Evolutionary conservation across 2,329 filamentous ascomycete species (phyloP).

Genomic region (Diaporthe ilicicola): DNA sequence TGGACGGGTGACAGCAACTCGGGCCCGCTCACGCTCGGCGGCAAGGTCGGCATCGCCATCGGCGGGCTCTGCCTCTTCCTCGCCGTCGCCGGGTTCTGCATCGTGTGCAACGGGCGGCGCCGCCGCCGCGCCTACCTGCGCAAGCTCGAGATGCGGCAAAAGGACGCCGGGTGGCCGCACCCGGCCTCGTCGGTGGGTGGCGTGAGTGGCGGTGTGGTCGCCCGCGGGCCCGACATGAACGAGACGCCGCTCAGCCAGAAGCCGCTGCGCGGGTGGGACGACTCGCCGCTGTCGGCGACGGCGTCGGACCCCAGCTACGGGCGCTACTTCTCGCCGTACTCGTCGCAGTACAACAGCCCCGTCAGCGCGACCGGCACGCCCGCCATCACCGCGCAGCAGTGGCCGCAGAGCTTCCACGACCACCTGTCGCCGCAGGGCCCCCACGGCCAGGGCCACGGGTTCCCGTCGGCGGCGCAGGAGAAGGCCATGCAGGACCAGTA

Average conservation of each 20-base stretch:
- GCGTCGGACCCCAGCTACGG: slow-evolving; percentile 35
- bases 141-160: slow-evolving; percentile 52
- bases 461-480: slow-evolving; percentile 37
- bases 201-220: slow-evolving; percentile 31
- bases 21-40: slow-evolving; percentile 60
- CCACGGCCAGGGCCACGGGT: slow-evolving; percentile 39
- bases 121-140: slow-evolving; percentile 61
- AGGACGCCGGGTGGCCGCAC: slow-evolving; percentile 52
- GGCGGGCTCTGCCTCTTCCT: slow-evolving; percentile 60
- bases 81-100: slow-evolving; percentile 56
- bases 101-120: slow-evolving; percentile 66
- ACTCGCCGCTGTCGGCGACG: slow-evolving; percentile 59
- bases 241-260: slow-evolving; percentile 64
- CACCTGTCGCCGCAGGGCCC: slow-evolving; percentile 24
- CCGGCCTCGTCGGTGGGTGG: slow-evolving; percentile 37
- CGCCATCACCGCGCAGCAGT: slow-evolving; percentile 40
- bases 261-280: slow-evolving; percentile 62
- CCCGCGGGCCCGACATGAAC: slow-evolving; percentile 49
- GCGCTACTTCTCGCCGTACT: slow-evolving; percentile 67
- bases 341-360: slow-evolving; percentile 67
- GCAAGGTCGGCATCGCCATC: slow-evolving; percentile 66
- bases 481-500: slow-evolving; percentile 33
- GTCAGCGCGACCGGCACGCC: slow-evolving; percentile 53
- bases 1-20: slow-evolving; percentile 51
- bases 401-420: slow-evolving; percentile 43